phyloP scores from a whole-genome alignment of 2,329 filamentous ascomycete species.

The Paracoccidioides lutzii region DNA sequence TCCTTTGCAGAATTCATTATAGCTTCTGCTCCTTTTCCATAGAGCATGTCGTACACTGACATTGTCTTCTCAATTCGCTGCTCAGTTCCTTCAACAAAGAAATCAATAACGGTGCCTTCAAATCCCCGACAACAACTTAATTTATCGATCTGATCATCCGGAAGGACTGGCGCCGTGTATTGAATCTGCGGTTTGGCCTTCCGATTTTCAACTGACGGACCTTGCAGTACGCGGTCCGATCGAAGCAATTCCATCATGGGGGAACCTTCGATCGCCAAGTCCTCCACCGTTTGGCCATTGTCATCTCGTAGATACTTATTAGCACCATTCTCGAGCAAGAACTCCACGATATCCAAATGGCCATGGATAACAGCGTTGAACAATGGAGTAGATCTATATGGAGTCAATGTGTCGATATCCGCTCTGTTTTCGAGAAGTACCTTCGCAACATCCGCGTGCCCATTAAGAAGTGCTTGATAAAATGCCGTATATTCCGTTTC shows the following conservation, averaged over 20 bases:
- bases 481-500: conserved; percentile 1
- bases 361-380: conserved; percentile 4
- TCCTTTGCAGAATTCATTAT: conserved; percentile 2
- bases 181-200: not conserved
- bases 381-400: not conserved
- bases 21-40: conserved; percentile 2
- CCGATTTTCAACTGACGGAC: not conserved
- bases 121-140: conserved; percentile 1
- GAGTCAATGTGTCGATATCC: conserved; percentile 1
- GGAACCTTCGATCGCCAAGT: not conserved
- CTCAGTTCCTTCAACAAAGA: conserved; percentile 1
- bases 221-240: conserved; percentile 5
- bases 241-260: conserved; percentile 4
- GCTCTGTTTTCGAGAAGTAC: not conserved
- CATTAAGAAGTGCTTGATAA: not conserved
- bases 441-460: not conserved
- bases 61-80: conserved; percentile 1
- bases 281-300: conserved; percentile 3
- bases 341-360: conserved; percentile 2
- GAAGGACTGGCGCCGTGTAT: conserved; percentile 1
- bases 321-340: conserved; percentile 7
- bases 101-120: conserved; percentile 2
- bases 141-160: not conserved
- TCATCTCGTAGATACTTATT: conserved; percentile 5
- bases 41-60: conserved; percentile 2